Conservation (phyloP, 345 rosid genomes). For the Salix arbutifolia region DNA sequence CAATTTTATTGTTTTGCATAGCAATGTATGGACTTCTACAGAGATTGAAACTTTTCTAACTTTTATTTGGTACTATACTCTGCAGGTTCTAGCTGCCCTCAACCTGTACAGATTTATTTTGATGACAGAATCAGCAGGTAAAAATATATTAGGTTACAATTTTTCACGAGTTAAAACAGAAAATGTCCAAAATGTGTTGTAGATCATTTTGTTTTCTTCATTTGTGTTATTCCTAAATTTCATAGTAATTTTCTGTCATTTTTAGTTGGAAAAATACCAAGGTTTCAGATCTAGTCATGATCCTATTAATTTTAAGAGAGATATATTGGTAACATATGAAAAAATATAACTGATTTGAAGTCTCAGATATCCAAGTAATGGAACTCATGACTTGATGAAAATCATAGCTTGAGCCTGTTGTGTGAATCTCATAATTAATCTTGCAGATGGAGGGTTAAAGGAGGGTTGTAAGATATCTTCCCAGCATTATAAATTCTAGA, state of each 20-base stretch:
- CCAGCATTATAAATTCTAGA: neutral
- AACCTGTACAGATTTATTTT: conserved; percentile 76
- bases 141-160: neutral
- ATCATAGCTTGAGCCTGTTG: neutral
- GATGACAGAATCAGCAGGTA: conserved; percentile 64
- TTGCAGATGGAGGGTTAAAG: neutral
- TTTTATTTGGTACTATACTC: neutral
- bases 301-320: neutral
- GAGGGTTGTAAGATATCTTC: neutral
- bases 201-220: neutral
- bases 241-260: neutral
- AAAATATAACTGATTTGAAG: neutral
- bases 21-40: no score
- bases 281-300: neutral
- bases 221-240: neutral
- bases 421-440: neutral
- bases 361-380: neutral
- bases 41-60: neutral
- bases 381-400: neutral
- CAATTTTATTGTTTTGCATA: no score
- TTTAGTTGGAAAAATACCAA: neutral
- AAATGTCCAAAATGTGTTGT: neutral
- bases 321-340: neutral
- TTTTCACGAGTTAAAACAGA: neutral
- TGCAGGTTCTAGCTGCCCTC: conserved; percentile 79